Evolutionary conservation across 208 protist species (phyloP).

Genomic region (Endotrypanum monterogeii): DNA sequence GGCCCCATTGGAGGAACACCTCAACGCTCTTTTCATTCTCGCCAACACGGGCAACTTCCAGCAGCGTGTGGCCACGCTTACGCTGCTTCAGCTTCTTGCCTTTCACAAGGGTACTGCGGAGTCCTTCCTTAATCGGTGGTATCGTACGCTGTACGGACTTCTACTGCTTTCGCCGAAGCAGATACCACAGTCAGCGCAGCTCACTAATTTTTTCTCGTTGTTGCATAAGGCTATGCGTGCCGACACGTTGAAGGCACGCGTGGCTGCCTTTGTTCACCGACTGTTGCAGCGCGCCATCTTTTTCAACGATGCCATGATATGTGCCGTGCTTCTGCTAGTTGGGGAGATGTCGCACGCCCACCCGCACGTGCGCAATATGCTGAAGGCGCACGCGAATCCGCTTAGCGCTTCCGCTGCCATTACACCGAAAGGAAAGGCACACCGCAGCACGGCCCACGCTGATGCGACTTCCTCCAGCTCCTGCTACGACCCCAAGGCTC

Average conservation of each 20-base stretch:
- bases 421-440: slow-evolving; percentile 1
- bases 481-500: slow-evolving; percentile 80
- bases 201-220: slow-evolving; percentile 89
- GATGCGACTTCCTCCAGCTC: slow-evolving; percentile 1
- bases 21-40: slow-evolving; percentile 90
- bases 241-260: slow-evolving; percentile 80
- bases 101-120: slow-evolving; percentile 67
- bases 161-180: slow-evolving; percentile 90
- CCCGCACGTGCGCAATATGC: slow-evolving; percentile 46
- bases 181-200: slow-evolving; percentile 85
- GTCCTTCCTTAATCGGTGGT: slow-evolving; percentile 85
- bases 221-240: slow-evolving; percentile 88
- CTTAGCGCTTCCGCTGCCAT: neutral
- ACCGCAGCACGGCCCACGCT: neutral
- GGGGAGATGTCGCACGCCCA: slow-evolving; percentile 81
- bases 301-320: slow-evolving; percentile 86
- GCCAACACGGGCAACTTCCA: slow-evolving; percentile 88
- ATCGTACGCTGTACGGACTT: slow-evolving; percentile 88
- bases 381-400: slow-evolving; percentile 18
- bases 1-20: slow-evolving; percentile 74
- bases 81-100: slow-evolving; percentile 86
- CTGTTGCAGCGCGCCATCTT: slow-evolving; percentile 87
- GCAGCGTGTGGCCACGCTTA: slow-evolving; percentile 87
- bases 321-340: slow-evolving; percentile 87
- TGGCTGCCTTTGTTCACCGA: slow-evolving; percentile 91